Base-by-base conservation (phyloP, 2,329 filamentous ascomycete genomes). In the Berkeleyomyces rouxiae region DNA sequence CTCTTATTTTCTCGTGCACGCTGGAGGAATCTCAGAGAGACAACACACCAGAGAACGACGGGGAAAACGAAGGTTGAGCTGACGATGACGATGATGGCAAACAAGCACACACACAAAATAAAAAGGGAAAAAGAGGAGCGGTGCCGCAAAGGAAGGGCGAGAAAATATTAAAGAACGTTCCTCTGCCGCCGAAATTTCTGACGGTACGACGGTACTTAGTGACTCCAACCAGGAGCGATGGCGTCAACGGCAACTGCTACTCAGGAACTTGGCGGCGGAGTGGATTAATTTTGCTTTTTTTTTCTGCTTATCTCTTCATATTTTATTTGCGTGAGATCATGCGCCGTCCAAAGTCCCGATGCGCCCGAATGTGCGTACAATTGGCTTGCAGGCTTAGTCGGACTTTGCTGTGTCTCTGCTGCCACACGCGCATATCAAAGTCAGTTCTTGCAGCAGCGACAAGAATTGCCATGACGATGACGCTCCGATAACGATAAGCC, bases 11-110 rank as follows among this genome's bases (percentile, higher is more conserved):
- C 51, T 42, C 61, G 53, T 42, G 42, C 31, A 46, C 49, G 43
- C 53, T 58, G 42, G 61, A 58, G 59, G 59, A 40, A 62, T 58
- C 42, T 62, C 61, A 40, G 37, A 47, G 53, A 62, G 61, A 62
- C 57, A 40, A 57, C 51, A 44, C 51, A 58, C 53, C 61, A 61
- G 37, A 61, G 47, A 62, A n/a, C 58, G 58, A 47, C 40, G 33
- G 51, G 44, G 31, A 42, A 61, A 42, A 43, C 13, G 31, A 23
- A 23, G 39, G 39, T 37, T 42, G 39, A 23, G 59, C 31, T 61
- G 59, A 55, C 42, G 46, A 59, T 53, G 59, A 39, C 36, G 61
- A 58, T 39, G 61, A 39, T 62, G 51, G 23, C 51, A 58, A 58
- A 57, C 53, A 58, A 55, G 40, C 43, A 47, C 49, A 46, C 16